Evolutionary conservation across 2,329 filamentous ascomycete genomes (phyloP).

Genomic region (Botrytis byssoidea): DNA sequence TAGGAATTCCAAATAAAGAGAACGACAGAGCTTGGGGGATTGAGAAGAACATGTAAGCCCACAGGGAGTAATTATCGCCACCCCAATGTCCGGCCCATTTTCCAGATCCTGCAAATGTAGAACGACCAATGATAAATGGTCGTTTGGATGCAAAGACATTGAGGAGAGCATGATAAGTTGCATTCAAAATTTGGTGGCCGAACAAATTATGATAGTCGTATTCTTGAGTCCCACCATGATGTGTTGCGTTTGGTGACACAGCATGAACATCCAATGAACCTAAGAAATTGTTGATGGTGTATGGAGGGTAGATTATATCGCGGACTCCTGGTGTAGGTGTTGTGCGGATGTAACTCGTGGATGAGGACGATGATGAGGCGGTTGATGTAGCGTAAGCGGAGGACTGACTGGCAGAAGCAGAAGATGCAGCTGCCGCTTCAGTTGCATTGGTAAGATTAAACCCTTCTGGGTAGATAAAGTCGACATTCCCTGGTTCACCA

Average conservation of each 20-base stretch:
- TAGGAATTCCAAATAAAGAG: slow-evolving; percentile 71
- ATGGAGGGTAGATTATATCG: slow-evolving; percentile 72
- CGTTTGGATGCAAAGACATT: slow-evolving; percentile 56
- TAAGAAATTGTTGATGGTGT: slow-evolving; percentile 71
- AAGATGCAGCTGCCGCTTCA: slow-evolving; percentile 60
- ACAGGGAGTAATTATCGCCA: slow-evolving; percentile 69
- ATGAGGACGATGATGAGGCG: slow-evolving; percentile 31
- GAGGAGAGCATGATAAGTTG: slow-evolving; percentile 56
- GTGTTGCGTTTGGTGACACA: slow-evolving; percentile 73
- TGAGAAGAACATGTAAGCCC: slow-evolving; percentile 71
- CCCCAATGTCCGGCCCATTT: slow-evolving; percentile 81
- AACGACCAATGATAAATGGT: slow-evolving; percentile 81
- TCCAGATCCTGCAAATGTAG: slow-evolving; percentile 75
- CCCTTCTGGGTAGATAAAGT: slow-evolving; percentile 64
- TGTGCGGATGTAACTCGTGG: slow-evolving; percentile 53
- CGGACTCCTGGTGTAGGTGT: slow-evolving; percentile 62
- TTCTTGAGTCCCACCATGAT: slow-evolving; percentile 68
- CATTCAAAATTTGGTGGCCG: slow-evolving; percentile 72
- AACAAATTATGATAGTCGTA: slow-evolving; percentile 85
- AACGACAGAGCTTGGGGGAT: slow-evolving; percentile 78
- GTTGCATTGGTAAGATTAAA: slow-evolving; percentile 69
- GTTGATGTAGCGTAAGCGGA: slow-evolving; percentile 39
- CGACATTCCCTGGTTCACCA: slow-evolving; percentile 59
- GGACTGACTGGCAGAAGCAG: slow-evolving; percentile 52
- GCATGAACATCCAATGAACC: slow-evolving; percentile 72